Evolutionary conservation across 2,329 filamentous ascomycete species (phyloP).

Genomic region (Trichoderma sp.): DNA sequence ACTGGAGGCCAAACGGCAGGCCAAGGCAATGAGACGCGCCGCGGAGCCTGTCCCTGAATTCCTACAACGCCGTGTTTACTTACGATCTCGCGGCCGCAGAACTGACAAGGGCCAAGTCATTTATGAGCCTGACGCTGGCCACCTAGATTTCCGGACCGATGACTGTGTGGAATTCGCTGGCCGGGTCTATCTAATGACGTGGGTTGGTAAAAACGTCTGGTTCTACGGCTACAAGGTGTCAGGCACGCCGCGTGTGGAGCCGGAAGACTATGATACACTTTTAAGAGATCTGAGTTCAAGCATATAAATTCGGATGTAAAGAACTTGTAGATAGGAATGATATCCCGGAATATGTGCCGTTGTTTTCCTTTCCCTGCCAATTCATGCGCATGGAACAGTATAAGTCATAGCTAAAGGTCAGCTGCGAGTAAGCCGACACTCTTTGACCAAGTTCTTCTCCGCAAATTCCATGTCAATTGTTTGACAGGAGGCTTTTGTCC

Average conservation of each 20-base stretch:
- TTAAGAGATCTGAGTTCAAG: background rate
- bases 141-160: background rate
- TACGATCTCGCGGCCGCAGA: background rate
- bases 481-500: background rate
- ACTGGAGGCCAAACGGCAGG: too few relatives aligned
- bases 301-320: background rate
- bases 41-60: too few relatives aligned
- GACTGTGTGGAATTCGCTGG: background rate
- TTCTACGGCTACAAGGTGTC: constrained; percentile 6
- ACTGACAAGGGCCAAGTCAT: background rate
- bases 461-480: background rate
- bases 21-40: too few relatives aligned
- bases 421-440: background rate
- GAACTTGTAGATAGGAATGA: background rate
- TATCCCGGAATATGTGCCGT: background rate
- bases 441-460: background rate
- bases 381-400: background rate
- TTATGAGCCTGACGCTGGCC: background rate
- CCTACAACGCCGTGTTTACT: background rate
- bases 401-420: background rate
- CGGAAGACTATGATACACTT: background rate
- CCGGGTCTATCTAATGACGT: background rate
- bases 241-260: background rate
- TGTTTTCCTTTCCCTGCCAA: background rate
- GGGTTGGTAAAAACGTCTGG: background rate